Evolutionary conservation across 2,329 filamentous ascomycete genomes (phyloP).

Genomic region (Colletotrichum lentis): DNA sequence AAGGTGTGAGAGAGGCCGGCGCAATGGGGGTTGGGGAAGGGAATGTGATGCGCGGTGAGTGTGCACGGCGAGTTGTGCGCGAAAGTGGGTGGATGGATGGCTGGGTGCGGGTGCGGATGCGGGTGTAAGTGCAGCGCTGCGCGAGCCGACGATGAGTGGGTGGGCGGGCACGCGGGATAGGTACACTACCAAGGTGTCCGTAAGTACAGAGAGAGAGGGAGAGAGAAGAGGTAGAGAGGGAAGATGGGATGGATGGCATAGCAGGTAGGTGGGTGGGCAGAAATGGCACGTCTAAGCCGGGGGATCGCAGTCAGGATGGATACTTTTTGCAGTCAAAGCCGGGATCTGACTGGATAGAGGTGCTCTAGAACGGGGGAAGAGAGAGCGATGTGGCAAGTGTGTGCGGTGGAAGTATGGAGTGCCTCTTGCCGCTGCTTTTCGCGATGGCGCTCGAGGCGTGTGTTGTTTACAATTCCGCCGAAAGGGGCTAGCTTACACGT

Average conservation of each 20-base stretch:
- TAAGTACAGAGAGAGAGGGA: not conserved
- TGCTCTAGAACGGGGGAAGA: constrained; percentile 25
- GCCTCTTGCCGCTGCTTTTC: constrained; percentile 18
- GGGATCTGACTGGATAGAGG: constrained; percentile 22
- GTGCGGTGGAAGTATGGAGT: constrained; percentile 9
- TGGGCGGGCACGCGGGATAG: constrained; percentile 10
- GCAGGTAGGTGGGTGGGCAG: constrained; percentile 23
- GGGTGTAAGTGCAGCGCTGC: constrained; percentile 28
- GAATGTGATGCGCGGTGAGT: constrained; percentile 33
- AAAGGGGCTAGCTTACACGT: constrained; percentile 30
- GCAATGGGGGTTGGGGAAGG: constrained; percentile 19
- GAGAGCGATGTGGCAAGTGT: constrained; percentile 18
- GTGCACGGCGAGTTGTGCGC: constrained; percentile 28
- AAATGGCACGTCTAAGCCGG: constrained; percentile 25
- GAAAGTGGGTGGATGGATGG: constrained; percentile 23
- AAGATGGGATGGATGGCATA: constrained; percentile 17
- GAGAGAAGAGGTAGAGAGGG: not conserved
- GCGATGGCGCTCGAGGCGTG: constrained; percentile 36
- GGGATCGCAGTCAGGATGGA: constrained; percentile 29
- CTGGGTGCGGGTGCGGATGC: constrained; percentile 31
- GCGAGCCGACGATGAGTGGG: constrained; percentile 16
- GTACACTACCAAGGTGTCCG: too few species aligned
- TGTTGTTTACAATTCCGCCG: constrained; percentile 39
- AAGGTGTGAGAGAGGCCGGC: constrained; percentile 19
- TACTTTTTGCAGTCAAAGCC: constrained; percentile 17